Evolutionary conservation across 2,329 filamentous ascomycete species (phyloP).

Genomic region (Pestalotiopsis sp.): DNA sequence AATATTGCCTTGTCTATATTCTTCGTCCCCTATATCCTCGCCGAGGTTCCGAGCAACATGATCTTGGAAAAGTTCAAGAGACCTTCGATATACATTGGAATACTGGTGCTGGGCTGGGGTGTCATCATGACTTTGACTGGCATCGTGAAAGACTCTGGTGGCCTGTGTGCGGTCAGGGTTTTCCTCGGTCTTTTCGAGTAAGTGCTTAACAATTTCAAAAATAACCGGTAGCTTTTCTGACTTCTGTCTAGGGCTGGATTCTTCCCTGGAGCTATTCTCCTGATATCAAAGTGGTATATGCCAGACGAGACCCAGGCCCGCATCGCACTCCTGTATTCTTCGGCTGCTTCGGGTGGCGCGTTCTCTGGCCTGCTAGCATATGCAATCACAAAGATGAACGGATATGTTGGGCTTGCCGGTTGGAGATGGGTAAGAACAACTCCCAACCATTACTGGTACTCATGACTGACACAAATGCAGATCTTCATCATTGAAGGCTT

Average conservation of each 20-base stretch:
- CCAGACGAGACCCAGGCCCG: slow-evolving; percentile 30
- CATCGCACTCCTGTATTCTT: slow-evolving; percentile 37
- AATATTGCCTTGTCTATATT: slow-evolving; percentile 28
- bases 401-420: slow-evolving; percentile 40
- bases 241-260: slow-evolving; percentile 29
- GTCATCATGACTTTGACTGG: slow-evolving; percentile 39
- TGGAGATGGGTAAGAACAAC: slow-evolving; percentile 43
- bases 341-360: slow-evolving; percentile 39
- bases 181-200: slow-evolving; percentile 41
- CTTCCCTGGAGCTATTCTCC: slow-evolving; percentile 33
- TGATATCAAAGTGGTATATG: slow-evolving; percentile 35
- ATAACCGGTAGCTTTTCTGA: neutral
- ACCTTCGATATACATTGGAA: slow-evolving; percentile 45
- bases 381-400: slow-evolving; percentile 47
- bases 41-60: slow-evolving; percentile 42
- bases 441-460: no score
- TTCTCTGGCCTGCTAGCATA: slow-evolving; percentile 48
- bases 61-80: slow-evolving; percentile 38
- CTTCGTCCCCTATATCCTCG: slow-evolving; percentile 29
- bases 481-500: slow-evolving; percentile 57
- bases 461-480: neutral
- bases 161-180: slow-evolving; percentile 40
- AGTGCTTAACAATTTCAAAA: neutral
- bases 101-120: slow-evolving; percentile 37
- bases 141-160: slow-evolving; percentile 37